phyloP scores from a whole-genome alignment of 306 rosid genomes.

The Vicia sativa region DNA sequence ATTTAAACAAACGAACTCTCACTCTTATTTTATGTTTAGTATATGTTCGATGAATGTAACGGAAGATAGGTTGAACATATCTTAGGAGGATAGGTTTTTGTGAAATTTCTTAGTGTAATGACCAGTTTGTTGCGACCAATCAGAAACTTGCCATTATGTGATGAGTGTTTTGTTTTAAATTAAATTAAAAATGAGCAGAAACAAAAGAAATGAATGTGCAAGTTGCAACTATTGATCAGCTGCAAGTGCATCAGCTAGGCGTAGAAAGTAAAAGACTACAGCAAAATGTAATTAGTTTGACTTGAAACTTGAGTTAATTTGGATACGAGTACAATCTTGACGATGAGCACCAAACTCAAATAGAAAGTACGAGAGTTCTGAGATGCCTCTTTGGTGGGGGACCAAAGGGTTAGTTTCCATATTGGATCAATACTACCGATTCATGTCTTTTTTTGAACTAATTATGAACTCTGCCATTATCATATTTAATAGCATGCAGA shows the following conservation, averaged over 20 bases:
- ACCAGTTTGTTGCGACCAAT: background rate
- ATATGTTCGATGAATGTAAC: background rate
- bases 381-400: background rate
- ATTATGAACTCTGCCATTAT: constrained; percentile 9
- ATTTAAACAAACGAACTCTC: background rate
- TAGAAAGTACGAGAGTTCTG: constrained; percentile 2
- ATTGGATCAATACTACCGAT: constrained; percentile 13
- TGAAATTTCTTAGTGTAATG: background rate
- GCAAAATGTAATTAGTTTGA: constrained; percentile 11
- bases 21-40: background rate
- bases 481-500: constrained; percentile 13
- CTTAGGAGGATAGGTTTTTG: background rate
- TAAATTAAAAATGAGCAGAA: background rate
- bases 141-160: constrained; percentile 2
- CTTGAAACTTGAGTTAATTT: background rate
- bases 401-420: background rate
- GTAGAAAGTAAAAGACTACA: background rate
- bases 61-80: background rate
- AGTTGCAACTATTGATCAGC: background rate
- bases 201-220: background rate
- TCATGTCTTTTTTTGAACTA: background rate
- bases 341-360: background rate
- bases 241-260: constrained; percentile 3
- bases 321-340: background rate
- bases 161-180: constrained; percentile 14